phyloP scores from a whole-genome alignment of 495 filamentous ascomycete genomes.

The Aspergillus avenaceus region DNA sequence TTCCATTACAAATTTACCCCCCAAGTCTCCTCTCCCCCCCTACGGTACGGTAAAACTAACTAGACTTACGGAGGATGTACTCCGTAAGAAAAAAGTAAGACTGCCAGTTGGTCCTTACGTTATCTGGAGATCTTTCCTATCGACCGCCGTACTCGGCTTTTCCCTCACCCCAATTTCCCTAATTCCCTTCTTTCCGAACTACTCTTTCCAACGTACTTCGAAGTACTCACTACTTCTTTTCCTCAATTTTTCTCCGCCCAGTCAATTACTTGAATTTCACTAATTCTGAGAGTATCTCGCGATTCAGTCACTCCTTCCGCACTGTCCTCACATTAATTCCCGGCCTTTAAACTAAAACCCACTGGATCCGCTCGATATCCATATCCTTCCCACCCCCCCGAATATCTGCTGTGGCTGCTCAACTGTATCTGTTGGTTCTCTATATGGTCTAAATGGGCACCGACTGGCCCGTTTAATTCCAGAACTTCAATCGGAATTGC shows the following conservation, averaged over 20 bases:
- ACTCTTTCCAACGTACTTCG: not conserved
- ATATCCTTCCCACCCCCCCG: not conserved
- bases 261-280: constrained; percentile 2
- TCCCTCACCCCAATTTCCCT: constrained; percentile 1
- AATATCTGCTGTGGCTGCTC: too few species aligned
- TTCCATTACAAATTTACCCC: too few species aligned
- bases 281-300: not conserved
- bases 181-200: constrained; percentile 1
- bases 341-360: not conserved
- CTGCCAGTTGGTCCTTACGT: constrained; percentile 16
- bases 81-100: not conserved
- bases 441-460: too few species aligned
- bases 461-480: too few species aligned
- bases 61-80: not conserved
- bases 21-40: too few species aligned
- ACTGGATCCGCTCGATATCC: not conserved
- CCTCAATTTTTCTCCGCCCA: not conserved
- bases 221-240: not conserved
- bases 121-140: constrained; percentile 18
- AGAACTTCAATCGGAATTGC: too few species aligned
- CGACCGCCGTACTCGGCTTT: constrained; percentile 17
- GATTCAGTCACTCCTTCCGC: not conserved
- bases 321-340: not conserved
- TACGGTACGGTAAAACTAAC: too few species aligned
- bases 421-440: too few species aligned